A percentile compares a stretch with the other conserved stretches of the same genome.
Conservation (phyloP, 176 grass and related monocot species). For the Metroxylon sagu region DNA sequence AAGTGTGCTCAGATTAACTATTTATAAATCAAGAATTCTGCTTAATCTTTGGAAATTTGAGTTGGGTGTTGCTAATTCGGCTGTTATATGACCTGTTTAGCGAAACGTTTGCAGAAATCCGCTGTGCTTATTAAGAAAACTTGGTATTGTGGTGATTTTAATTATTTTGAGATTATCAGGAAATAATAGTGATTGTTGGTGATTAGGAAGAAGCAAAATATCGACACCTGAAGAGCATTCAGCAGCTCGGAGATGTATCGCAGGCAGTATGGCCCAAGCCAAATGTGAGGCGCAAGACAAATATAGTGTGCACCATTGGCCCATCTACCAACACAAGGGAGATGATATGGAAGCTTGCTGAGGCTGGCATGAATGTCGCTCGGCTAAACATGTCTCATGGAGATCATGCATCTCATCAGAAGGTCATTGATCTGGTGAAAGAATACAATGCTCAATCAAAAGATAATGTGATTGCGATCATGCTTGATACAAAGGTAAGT, state of each 20-base stretch:
- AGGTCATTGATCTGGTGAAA: slow-evolving; percentile 86
- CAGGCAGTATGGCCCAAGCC: slow-evolving; percentile 72
- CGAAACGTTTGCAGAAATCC: too few relatives aligned
- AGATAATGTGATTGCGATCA: slow-evolving; percentile 83
- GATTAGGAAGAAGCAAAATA: slow-evolving; percentile 66
- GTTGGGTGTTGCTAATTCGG: too few relatives aligned
- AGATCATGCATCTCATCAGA: slow-evolving; percentile 86
- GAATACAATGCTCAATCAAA: slow-evolving; percentile 82
- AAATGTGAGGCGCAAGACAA: slow-evolving; percentile 85
- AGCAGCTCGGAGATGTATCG: slow-evolving; percentile 39
- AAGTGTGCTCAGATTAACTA: too few relatives aligned
- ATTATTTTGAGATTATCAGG: too few relatives aligned
- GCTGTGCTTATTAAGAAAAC: too few relatives aligned
- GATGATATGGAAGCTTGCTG: slow-evolving; percentile 93
- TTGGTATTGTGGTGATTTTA: too few relatives aligned
- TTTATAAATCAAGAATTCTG: too few relatives aligned
- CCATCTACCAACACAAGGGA: slow-evolving; percentile 88
- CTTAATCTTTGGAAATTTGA: too few relatives aligned
- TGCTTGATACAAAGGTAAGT: slow-evolving; percentile 94
- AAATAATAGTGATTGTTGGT: too few relatives aligned
- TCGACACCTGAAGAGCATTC: slow-evolving; percentile 77
- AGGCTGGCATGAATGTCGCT: slow-evolving; percentile 87
- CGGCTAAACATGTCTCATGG: slow-evolving; percentile 94
- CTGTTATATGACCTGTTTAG: too few relatives aligned
- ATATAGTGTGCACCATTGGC: slow-evolving; percentile 97